phyloP scores from a whole-genome alignment of 495 filamentous ascomycete genomes.

The Podospora conica region DNA sequence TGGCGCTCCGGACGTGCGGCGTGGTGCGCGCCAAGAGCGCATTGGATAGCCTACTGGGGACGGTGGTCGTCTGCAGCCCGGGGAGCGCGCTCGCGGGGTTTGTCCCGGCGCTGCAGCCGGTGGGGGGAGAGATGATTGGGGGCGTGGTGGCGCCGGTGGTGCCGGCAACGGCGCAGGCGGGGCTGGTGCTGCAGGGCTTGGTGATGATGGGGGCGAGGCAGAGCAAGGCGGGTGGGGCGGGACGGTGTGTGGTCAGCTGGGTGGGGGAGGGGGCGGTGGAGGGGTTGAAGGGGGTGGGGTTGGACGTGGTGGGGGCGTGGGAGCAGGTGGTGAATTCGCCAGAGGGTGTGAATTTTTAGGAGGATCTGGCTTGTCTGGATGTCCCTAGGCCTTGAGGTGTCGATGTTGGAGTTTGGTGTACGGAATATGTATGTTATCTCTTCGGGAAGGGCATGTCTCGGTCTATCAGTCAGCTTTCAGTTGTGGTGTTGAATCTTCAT shows the following conservation, averaged over 20 bases:
- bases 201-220: slow-evolving; percentile 76
- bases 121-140: slow-evolving; percentile 48
- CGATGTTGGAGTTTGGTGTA: too few species aligned
- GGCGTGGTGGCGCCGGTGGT: slow-evolving; percentile 80
- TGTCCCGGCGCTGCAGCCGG: slow-evolving; percentile 57
- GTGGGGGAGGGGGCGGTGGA: slow-evolving; percentile 69
- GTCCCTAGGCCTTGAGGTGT: too few species aligned
- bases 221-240: slow-evolving; percentile 67
- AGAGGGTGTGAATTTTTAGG: slow-evolving; percentile 44
- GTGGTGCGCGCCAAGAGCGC: slow-evolving; percentile 75
- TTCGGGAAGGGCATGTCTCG: too few species aligned
- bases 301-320: slow-evolving; percentile 66
- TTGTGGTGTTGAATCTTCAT: too few species aligned
- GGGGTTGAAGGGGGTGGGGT: slow-evolving; percentile 67
- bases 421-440: too few species aligned
- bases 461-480: too few species aligned
- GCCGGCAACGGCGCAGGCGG: slow-evolving; percentile 61
- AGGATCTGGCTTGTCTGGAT: too few species aligned
- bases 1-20: slow-evolving; percentile 68
- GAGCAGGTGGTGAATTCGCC: slow-evolving; percentile 76
- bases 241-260: slow-evolving; percentile 67
- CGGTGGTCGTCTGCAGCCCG: slow-evolving; percentile 74
- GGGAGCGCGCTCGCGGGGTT: slow-evolving; percentile 60
- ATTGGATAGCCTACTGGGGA: slow-evolving; percentile 64
- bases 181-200: slow-evolving; percentile 67